Conservation (phyloP, 768 basidiomycete species). For the Mycena capillaripes region DNA sequence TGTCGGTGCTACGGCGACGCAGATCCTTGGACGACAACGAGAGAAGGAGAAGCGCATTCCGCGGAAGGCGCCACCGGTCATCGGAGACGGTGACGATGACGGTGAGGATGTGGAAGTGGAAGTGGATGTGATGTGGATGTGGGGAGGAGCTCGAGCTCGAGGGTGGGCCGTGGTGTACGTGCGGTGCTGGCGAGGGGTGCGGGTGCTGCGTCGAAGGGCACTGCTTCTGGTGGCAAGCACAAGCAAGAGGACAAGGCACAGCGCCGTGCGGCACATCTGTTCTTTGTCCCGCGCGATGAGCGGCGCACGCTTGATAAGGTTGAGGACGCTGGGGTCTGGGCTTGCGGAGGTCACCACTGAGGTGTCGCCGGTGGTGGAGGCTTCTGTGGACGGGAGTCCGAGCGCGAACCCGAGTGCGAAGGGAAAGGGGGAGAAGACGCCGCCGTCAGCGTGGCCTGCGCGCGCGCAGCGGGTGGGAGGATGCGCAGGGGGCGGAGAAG, state of each 20-base stretch:
- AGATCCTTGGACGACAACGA: no score
- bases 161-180: constrained; percentile 13
- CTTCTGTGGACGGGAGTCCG: neutral
- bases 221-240: no score
- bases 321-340: constrained; percentile 26
- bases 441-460: constrained; percentile 2
- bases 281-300: constrained; percentile 33
- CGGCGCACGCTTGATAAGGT: constrained; percentile 36
- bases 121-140: no score
- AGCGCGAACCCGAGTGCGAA: no score
- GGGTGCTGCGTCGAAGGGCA: neutral
- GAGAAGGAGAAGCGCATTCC: no score
- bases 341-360: constrained; percentile 7
- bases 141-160: constrained; percentile 11
- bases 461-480: neutral
- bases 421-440: neutral
- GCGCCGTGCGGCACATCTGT: constrained; percentile 26
- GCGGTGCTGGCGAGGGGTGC: constrained; percentile 11
- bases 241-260: no score
- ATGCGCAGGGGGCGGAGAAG: neutral
- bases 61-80: constrained; percentile 15
- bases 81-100: no score
- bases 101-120: no score
- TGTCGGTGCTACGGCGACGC: no score
- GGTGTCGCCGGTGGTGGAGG: neutral